phyloP scores from a whole-genome alignment of 169 alveolate genomes.

The Plasmodium gaboni region DNA sequence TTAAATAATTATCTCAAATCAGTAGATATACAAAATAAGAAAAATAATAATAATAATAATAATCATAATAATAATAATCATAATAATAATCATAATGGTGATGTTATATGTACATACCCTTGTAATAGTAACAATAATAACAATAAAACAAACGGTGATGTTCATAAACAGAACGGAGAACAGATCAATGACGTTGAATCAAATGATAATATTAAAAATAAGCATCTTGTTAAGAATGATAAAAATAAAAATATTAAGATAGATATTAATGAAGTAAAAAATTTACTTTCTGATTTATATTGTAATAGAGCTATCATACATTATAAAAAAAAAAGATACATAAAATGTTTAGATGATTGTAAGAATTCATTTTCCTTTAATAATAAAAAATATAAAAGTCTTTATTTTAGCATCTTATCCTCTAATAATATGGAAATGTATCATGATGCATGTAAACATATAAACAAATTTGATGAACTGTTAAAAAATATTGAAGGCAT shows the following conservation, averaged over 20 bases:
- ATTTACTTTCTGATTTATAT: slow-evolving; percentile 42
- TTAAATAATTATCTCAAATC: slow-evolving; percentile 5
- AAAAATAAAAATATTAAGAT: not conserved
- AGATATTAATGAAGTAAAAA: slow-evolving; percentile 7
- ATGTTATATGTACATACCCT: not conserved
- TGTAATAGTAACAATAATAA: not conserved
- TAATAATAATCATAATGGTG: not conserved
- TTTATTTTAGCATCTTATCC: slow-evolving; percentile 39
- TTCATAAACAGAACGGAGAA: not conserved
- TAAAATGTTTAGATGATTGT: slow-evolving; percentile 60
- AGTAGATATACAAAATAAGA: not conserved
- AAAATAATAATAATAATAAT: not conserved
- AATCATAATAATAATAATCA: not conserved
- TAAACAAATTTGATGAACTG: slow-evolving; percentile 40
- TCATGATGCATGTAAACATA: slow-evolving; percentile 35
- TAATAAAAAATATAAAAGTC: slow-evolving; percentile 56
- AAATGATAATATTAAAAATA: not conserved
- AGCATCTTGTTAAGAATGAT: not conserved
- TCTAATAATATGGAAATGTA: slow-evolving; percentile 31
- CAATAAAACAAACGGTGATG: not conserved
- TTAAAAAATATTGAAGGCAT: slow-evolving; percentile 23
- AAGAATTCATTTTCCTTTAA: slow-evolving; percentile 38
- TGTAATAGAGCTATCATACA: slow-evolving; percentile 51
- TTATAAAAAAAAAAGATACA: slow-evolving; percentile 61
- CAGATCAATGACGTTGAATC: not conserved